Evolutionary conservation across 306 rosid species (phyloP), one percentile per base, ranked within the genome.

Genomic region (Fragaria ananassa): DNA sequence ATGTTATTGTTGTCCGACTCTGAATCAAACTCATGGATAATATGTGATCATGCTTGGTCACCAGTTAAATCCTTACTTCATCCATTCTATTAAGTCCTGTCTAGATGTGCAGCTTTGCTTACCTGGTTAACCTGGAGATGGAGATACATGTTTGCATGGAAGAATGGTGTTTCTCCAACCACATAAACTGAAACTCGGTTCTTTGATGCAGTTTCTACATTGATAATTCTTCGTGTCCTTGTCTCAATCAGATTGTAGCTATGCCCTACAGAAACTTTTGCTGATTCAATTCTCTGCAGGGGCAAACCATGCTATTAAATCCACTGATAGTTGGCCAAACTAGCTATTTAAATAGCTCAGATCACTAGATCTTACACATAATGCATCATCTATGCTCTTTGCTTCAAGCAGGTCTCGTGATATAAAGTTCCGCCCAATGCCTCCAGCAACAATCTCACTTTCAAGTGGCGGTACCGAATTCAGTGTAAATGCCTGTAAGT

Each of bases 341-440:
- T 21, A 19, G 44, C 57, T 41, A n/a, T 6, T 27, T 11, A 72
- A 79, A 70, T 47, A 76, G 81, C 62, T 72, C 68, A 68, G 80
- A 25, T 35, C 25, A 68, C 44, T 72, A 18, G 54, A 46, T 71
- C 86, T 78, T 76, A 90, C 97, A 71, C 23, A 72, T 68, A 90
- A 25, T 58, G 97, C 96, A 69, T 92, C 89, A 1, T 88, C 87
- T 23, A 95, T 87, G 86, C 88, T 77, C 34, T 85, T 76, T n/a
- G 96, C 90, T 89, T 92, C 96, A 53, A 92, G 96, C 78, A 92
- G 84, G 81, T 90, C 89, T 39, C 96, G 83, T 58, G 97, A 87
- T 66, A 95, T 66, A 75, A 95, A 90, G 88, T 92, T 95, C 49
- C 89, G 83, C 11, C 92, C 96, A 42, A 90, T 89, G n/a, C 89